A percentile compares a stretch with the other conserved stretches of the same genome.
Evolutionary conservation across 495 filamentous ascomycete species (phyloP).

Genomic region (Filosporella fistucella): DNA sequence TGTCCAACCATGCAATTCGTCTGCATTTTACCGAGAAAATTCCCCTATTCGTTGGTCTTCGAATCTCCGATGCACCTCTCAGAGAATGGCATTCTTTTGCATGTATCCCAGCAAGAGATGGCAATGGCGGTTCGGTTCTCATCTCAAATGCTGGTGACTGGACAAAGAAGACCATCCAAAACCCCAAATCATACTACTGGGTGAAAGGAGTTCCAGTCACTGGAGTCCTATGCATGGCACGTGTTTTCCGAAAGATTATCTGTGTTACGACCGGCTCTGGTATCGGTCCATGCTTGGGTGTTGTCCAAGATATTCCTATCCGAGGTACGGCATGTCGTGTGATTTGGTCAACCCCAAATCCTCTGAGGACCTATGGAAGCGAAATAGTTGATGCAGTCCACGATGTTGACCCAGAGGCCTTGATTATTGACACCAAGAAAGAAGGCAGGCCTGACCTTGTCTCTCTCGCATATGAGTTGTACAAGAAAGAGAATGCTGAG

Average conservation of each 20-base stretch:
- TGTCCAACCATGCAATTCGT: conserved; percentile 67
- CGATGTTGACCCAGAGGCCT: conserved; percentile 32
- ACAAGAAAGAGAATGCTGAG: conserved; percentile 56
- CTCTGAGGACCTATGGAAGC: conserved; percentile 37
- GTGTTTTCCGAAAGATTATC: conserved; percentile 62
- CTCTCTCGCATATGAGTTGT: conserved; percentile 49
- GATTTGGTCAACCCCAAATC: conserved; percentile 43
- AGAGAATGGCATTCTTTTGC: conserved; percentile 82
- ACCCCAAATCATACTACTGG: conserved; percentile 57
- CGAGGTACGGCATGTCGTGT: conserved; percentile 20
- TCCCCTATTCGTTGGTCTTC: conserved; percentile 49
- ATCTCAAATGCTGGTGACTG: conserved; percentile 59
- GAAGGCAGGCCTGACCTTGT: conserved; percentile 33
- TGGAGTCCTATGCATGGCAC: conserved; percentile 69
- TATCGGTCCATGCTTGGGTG: conserved; percentile 42
- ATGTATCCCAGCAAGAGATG: conserved; percentile 54
- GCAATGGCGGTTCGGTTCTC: conserved; percentile 56
- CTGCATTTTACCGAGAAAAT: conserved; percentile 63
- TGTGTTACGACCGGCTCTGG: conserved; percentile 82
- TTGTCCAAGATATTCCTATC: conserved; percentile 7
- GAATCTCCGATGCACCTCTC: conserved; percentile 53
- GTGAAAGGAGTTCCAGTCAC: conserved; percentile 42
- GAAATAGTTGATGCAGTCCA: conserved; percentile 34
- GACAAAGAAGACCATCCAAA: conserved; percentile 60
- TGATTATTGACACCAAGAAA: conserved; percentile 38